Conservation (phyloP, 805 yeast species). For the Cephaloascus albidus region DNA sequence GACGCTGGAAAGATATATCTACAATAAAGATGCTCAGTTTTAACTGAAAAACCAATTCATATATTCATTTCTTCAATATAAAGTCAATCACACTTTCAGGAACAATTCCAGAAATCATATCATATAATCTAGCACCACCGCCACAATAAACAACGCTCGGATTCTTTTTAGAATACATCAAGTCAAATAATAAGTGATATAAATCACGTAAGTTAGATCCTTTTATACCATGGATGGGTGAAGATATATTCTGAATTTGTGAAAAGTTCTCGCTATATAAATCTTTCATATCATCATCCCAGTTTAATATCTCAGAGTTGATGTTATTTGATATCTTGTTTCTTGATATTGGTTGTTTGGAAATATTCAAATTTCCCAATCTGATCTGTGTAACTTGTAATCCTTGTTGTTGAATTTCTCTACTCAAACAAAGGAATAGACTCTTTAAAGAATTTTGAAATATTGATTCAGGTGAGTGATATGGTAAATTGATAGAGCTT, state of each 20-base stretch:
- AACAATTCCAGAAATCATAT: constrained; percentile 17
- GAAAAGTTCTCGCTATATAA: constrained; percentile 23
- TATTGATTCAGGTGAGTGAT: constrained; percentile 54
- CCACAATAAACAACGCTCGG: constrained; percentile 30
- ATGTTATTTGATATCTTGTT: constrained; percentile 16
- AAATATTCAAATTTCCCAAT: constrained; percentile 27
- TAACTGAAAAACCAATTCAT: neutral
- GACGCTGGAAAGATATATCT: too few relatives aligned
- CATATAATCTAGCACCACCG: constrained; percentile 30
- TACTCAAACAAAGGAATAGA: constrained; percentile 21
- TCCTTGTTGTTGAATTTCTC: constrained; percentile 25
- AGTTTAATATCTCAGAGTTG: constrained; percentile 26
- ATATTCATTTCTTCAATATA: neutral
- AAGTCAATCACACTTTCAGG: constrained; percentile 11
- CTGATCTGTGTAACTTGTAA: constrained; percentile 27
- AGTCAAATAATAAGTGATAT: constrained; percentile 29
- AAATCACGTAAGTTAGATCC: constrained; percentile 25
- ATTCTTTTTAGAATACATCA: constrained; percentile 15
- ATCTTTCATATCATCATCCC: constrained; percentile 24
- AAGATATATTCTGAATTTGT: constrained; percentile 17
- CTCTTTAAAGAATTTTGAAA: constrained; percentile 34
- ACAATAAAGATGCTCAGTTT: neutral
- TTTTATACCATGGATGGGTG: constrained; percentile 18
- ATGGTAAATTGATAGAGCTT: constrained; percentile 45
- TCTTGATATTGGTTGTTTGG: constrained; percentile 10